A percentile compares a stretch with the other conserved stretches of the same genome.
phyloP scores from a whole-genome alignment of 2,329 filamentous ascomycete genomes.

The Dactylellina drechsleri region DNA sequence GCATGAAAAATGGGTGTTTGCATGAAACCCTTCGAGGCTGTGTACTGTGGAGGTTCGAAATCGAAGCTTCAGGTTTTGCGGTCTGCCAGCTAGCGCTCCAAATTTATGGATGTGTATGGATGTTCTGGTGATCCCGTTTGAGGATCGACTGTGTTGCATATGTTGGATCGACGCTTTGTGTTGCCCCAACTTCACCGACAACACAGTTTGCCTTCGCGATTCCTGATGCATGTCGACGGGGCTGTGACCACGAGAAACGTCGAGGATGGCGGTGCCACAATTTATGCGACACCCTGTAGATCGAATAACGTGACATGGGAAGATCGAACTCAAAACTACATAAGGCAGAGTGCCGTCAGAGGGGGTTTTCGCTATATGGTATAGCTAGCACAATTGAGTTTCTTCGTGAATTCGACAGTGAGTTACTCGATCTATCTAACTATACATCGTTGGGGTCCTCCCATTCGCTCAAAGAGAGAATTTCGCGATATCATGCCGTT shows the following conservation, averaged over 20 bases:
- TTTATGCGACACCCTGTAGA: conserved; percentile 43
- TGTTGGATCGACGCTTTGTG: conserved; percentile 44
- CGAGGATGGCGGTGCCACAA: conserved; percentile 27
- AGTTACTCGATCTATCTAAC: too few relatives aligned
- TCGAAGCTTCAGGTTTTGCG: too few relatives aligned
- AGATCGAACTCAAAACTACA: background rate
- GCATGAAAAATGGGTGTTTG: too few relatives aligned
- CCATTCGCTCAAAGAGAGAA: too few relatives aligned
- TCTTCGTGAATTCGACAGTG: too few relatives aligned
- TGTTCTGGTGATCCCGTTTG: too few relatives aligned
- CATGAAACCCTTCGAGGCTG: too few relatives aligned
- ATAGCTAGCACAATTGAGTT: background rate
- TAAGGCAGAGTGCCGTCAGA: conserved; percentile 32
- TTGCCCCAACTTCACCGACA: conserved; percentile 33
- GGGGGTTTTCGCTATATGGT: background rate
- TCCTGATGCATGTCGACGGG: background rate
- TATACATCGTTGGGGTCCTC: too few relatives aligned
- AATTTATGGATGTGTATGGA: too few relatives aligned
- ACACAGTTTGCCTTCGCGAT: conserved; percentile 31
- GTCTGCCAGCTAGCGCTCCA: too few relatives aligned
- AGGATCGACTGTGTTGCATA: conserved; percentile 28
- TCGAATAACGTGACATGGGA: conserved; percentile 41
- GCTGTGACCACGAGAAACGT: conserved; percentile 20
- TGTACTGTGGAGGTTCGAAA: too few relatives aligned
- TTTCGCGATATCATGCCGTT: too few relatives aligned